Base-by-base conservation (phyloP, 768 basidiomycete species). In the Panus rudis region DNA sequence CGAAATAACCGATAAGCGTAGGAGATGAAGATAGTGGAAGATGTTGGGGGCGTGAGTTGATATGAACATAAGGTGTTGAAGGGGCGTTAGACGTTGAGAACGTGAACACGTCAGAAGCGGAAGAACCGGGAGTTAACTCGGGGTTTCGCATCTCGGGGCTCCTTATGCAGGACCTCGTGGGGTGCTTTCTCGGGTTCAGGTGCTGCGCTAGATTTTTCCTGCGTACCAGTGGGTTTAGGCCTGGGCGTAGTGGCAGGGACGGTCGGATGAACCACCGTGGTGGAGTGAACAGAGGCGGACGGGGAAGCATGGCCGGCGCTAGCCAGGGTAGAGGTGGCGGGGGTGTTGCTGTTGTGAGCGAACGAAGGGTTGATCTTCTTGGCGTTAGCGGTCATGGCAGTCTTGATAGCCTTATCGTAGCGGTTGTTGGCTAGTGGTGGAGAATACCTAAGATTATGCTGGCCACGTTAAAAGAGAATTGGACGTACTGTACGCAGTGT, bases 331-430 rank as follows among this genome's bases (percentile, higher is more conserved):
- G 22, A 13, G 6, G 39, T 35, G 22, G 28, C 11, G 11, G 39
- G 25, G 43, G 49, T 31, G 20, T 26, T 32, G 37, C 34, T 41
- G 16, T 40, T 40, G 39, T 27, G 39, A 10, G 25, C 21, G 11
- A 37, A 21, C 33, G 42, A 16, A 30, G 51, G 46, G 25, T 20
- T 19, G 41, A 44, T 8, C 45, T 51, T 52, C 21, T 32, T 34
- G 16, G 50, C 52, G 20, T 46, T 46, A 8, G 55, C 42, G n/a
- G 39, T 33, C 45, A 56, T 52, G 16, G 49, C 51, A 23, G 42
- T 52, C 50, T 57, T 57, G 42, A 53, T 47, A 6, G 47, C 51
- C 39, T 35, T 40, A 41, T 57, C 56, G 46, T 51, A 57, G 8
- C 53, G 51, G 37, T 44, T 45, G 53, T 57, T 57, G n/a, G 37